These are phyloP conservation scores for Termitomyces sp. DNA, from an alignment of 768 basidiomycete species.

Conservation along the genomic window DNA sequence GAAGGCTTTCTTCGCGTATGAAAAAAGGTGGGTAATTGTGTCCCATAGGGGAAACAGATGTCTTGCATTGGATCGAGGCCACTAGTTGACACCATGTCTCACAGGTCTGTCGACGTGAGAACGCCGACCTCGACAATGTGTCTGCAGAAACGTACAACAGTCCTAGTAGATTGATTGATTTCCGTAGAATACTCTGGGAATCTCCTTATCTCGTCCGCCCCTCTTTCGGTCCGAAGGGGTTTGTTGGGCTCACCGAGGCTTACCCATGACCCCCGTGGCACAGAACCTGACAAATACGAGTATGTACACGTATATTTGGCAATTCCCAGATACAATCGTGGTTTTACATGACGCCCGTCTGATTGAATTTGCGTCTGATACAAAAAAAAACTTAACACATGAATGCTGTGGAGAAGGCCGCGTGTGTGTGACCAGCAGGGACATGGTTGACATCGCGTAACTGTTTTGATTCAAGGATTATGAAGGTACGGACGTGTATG, in stretches of 20 bases:
- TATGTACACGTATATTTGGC: background rate
- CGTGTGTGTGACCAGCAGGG: background rate
- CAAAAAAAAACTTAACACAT: background rate
- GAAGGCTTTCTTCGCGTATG: background rate
- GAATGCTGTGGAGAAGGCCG: background rate
- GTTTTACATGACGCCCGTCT: background rate
- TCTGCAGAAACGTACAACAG: background rate
- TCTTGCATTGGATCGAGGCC: constrained; percentile 2
- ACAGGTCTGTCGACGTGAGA: background rate
- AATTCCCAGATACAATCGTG: background rate
- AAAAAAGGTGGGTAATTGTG: background rate
- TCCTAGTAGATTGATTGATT: background rate
- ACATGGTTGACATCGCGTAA: background rate
- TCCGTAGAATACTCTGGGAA: background rate
- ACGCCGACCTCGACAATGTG: background rate
- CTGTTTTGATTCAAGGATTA: background rate
- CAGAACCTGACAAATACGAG: background rate
- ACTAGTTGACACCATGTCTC: background rate
- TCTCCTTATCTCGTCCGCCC: background rate
- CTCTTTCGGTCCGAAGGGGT: background rate
- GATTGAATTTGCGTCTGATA: background rate
- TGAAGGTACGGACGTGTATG: background rate
- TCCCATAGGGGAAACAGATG: background rate
- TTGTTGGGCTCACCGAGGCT: background rate
- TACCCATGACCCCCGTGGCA: background rate